Percentiles rank a stretch among this genome's conserved stretches.
phyloP scores from a whole-genome alignment of 1,139 yeast species.

The Lodderomyces metapsilosis region DNA sequence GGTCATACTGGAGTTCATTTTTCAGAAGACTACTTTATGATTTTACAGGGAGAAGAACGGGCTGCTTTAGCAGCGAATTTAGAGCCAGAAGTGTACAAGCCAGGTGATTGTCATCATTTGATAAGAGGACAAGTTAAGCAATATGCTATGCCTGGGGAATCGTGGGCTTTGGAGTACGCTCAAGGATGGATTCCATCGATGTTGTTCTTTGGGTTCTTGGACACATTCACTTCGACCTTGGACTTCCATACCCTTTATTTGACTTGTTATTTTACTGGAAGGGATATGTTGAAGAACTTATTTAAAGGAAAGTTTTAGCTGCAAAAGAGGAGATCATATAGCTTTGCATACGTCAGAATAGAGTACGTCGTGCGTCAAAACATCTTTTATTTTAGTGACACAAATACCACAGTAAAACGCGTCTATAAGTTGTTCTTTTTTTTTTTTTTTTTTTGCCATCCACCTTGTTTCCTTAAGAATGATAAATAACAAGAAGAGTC shows the following conservation, averaged over 20 bases:
- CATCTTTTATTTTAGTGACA: background rate
- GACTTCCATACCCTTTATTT: constrained; percentile 66
- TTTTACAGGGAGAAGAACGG: constrained; percentile 70
- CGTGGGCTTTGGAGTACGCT: constrained; percentile 90
- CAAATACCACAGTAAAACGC: too few species aligned
- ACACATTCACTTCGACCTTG: constrained; percentile 75
- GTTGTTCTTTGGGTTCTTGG: constrained; percentile 93
- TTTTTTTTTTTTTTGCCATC: too few species aligned
- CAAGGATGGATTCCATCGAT: constrained; percentile 98
- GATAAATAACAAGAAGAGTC: too few species aligned
- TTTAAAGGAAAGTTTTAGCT: constrained; percentile 60
- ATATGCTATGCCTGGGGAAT: constrained; percentile 75
- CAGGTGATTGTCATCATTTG: constrained; percentile 83
- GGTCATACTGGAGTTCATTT: constrained; percentile 96
- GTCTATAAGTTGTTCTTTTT: too few species aligned
- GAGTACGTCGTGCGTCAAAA: background rate
- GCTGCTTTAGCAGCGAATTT: constrained; percentile 68
- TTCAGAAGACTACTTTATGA: constrained; percentile 94
- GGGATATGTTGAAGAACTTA: constrained; percentile 70
- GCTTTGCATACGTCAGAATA: background rate
- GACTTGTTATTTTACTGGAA: constrained; percentile 72
- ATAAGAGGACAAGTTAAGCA: constrained; percentile 73
- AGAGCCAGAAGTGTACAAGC: constrained; percentile 64
- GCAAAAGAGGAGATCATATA: background rate
- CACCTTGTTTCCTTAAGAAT: too few species aligned